A percentile compares a stretch with the other conserved stretches of the same genome.
Evolutionary conservation across 2,329 filamentous ascomycete genomes (phyloP).

Genomic region (Exophiala aquamarina): DNA sequence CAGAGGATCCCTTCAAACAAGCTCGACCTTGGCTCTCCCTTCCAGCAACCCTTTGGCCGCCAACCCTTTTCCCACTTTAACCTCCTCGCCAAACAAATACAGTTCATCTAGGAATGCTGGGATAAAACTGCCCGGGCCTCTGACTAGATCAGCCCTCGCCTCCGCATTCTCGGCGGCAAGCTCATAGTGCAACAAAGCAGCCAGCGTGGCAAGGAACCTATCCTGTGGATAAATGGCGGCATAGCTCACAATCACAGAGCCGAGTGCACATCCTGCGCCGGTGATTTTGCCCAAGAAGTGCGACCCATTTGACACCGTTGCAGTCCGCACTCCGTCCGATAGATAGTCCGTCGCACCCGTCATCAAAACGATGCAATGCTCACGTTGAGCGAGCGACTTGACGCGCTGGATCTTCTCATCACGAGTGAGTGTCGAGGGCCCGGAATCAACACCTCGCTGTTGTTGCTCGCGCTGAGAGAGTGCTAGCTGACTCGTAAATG

Average conservation of each 20-base stretch:
- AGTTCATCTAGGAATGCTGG: slow-evolving; percentile 78
- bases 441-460: slow-evolving; percentile 79
- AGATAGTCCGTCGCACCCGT: slow-evolving; percentile 78
- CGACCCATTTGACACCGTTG: slow-evolving; percentile 75
- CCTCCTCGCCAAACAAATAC: slow-evolving; percentile 49
- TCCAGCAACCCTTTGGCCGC: slow-evolving; percentile 36
- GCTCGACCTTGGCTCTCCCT: slow-evolving; percentile 8
- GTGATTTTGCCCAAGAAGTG: slow-evolving; percentile 49
- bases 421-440: slow-evolving; percentile 52
- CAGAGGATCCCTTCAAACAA: slow-evolving; percentile 1
- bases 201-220: slow-evolving; percentile 69
- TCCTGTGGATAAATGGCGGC: slow-evolving; percentile 64
- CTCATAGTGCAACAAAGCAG: slow-evolving; percentile 76
- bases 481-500: slow-evolving; percentile 29
- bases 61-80: slow-evolving; percentile 37
- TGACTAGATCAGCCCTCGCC: slow-evolving; percentile 55
- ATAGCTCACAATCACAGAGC: slow-evolving; percentile 76
- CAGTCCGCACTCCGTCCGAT: slow-evolving; percentile 69
- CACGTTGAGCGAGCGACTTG: slow-evolving; percentile 63
- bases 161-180: slow-evolving; percentile 71
- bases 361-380: slow-evolving; percentile 74
- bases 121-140: slow-evolving; percentile 82
- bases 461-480: too few relatives aligned
- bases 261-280: slow-evolving; percentile 78
- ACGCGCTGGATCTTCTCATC: slow-evolving; percentile 64